Evolutionary conservation across 2,329 filamentous ascomycete genomes (phyloP), one percentile per base, ranked within the genome.

Genomic region (Scedosporium apiospermum): DNA sequence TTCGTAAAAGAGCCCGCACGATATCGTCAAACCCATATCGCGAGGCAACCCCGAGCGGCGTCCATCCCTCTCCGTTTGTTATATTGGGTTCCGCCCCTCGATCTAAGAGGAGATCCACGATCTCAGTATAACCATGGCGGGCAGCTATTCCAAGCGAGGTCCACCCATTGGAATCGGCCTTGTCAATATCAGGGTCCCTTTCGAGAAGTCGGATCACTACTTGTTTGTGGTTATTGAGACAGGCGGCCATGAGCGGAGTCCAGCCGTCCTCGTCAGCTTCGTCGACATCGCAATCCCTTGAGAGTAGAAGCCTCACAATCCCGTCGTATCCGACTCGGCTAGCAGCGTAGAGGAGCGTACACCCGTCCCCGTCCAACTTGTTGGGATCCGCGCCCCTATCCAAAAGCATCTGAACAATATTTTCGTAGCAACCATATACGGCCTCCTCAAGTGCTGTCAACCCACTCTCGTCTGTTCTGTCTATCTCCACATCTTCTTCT

Each of bases 61-160:
- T 66, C 63, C 66, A 65, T 44, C 55, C 67, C 38, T 63, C 63
- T 27, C 63, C 67, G 38, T 67, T 67, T 55, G 41, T 66, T 18
- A 64, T 63, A 21, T 46, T 69, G 57, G 66, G 66, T 42, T 67
- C 65, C 34, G 62, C 63, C 58, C 65, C 62, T 14, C 61, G 64
- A 7, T 64, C 23, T 27, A 55, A 14, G 51, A 55, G 51, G 51
- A 55, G 51, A 14, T 23, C 5, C 18, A 27, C 51, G 21, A 55
- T 27, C 10, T 55, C 51, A 3, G 51, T 55, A 55, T 55, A 23
- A 6, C 51, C 51, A 23, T 55, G 12, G 5, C 51, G 51, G 23
- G 51, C 18, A 12, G 51, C 51, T 14, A 55, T 23, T n/a, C 23
- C 51, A 27, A 55, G n/a, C 3, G 51, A 6, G 18, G 51, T 18